Conservation (phyloP, 768 basidiomycete genomes). For the Pilatotrama ljubarskyi region DNA sequence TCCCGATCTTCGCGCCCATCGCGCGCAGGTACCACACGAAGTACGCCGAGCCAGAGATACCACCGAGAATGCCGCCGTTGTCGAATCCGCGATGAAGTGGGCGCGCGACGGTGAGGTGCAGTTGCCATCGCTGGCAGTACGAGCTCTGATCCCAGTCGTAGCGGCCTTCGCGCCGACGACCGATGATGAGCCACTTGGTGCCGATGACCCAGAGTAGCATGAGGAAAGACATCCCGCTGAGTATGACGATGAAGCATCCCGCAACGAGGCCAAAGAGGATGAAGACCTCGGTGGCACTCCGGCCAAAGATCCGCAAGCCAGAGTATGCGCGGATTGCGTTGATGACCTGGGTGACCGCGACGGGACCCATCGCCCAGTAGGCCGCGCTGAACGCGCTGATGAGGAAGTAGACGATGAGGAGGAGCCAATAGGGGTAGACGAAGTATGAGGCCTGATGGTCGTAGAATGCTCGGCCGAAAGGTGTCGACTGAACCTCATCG, state of each 20-base stretch:
- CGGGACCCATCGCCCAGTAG: slow-evolving; percentile 45
- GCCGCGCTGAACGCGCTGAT: slow-evolving; percentile 39
- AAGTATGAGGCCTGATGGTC: slow-evolving; percentile 40
- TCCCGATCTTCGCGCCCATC: slow-evolving; percentile 45
- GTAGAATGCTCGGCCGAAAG: slow-evolving; percentile 48
- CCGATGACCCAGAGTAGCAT: slow-evolving; percentile 43
- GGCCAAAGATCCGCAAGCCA: slow-evolving; percentile 36
- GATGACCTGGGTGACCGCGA: slow-evolving; percentile 41
- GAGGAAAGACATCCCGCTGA: slow-evolving; percentile 40
- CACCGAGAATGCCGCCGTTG: slow-evolving; percentile 41
- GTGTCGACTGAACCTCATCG: slow-evolving; percentile 35
- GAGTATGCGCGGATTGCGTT: slow-evolving; percentile 35
- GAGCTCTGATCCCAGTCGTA: slow-evolving; percentile 49
- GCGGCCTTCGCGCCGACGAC: slow-evolving; percentile 39
- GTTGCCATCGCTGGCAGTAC: slow-evolving; percentile 52
- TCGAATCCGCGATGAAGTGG: slow-evolving; percentile 44
- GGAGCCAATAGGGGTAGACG: slow-evolving; percentile 41
- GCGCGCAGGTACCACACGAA: slow-evolving; percentile 48
- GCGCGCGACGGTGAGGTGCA: slow-evolving; percentile 42
- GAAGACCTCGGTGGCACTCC: slow-evolving; percentile 41
- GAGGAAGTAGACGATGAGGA: slow-evolving; percentile 40
- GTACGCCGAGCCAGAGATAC: slow-evolving; percentile 43
- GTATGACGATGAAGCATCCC: slow-evolving; percentile 38
- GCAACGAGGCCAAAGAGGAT: slow-evolving; percentile 43
- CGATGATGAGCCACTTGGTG: slow-evolving; percentile 47